These are phyloP conservation scores for Lentithecium fluviatile DNA, from an alignment of 495 filamentous ascomycete genomes.

Conservation along the genomic window DNA sequence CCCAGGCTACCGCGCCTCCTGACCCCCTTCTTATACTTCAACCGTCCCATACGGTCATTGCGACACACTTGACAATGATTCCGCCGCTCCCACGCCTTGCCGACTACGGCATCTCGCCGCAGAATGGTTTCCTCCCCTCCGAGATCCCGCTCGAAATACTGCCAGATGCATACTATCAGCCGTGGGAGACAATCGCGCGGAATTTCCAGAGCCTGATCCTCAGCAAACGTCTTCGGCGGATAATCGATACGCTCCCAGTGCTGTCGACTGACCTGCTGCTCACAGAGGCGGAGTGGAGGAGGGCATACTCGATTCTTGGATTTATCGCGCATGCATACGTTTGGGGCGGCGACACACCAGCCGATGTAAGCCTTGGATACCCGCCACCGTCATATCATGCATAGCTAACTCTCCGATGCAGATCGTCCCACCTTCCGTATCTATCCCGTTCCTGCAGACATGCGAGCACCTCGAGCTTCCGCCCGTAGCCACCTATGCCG, in stretches of 20 bases:
- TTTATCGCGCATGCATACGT: slow-evolving; percentile 93
- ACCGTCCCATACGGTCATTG: not conserved
- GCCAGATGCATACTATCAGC: slow-evolving; percentile 84
- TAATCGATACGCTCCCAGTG: slow-evolving; percentile 75
- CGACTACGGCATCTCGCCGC: slow-evolving; percentile 85
- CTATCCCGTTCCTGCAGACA: slow-evolving; percentile 74
- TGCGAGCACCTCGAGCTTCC: slow-evolving; percentile 83
- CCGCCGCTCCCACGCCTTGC: slow-evolving; percentile 73
- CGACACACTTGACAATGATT: slow-evolving; percentile 59
- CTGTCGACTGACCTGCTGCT: slow-evolving; percentile 77
- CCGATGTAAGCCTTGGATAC: slow-evolving; percentile 55
- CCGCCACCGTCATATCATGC: slow-evolving; percentile 1
- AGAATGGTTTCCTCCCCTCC: slow-evolving; percentile 83
- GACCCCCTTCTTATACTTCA: not conserved
- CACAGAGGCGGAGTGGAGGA: slow-evolving; percentile 83
- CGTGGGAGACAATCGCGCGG: slow-evolving; percentile 80
- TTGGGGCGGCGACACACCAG: slow-evolving; percentile 85
- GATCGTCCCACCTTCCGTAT: slow-evolving; percentile 80
- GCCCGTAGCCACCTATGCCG: slow-evolving; percentile 92
- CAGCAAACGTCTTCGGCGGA: slow-evolving; percentile 72
- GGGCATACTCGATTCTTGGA: slow-evolving; percentile 81
- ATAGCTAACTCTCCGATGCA: slow-evolving; percentile 44
- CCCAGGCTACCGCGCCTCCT: not conserved
- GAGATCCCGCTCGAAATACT: slow-evolving; percentile 76
- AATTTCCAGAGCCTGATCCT: slow-evolving; percentile 87